Conservation (phyloP, 2,329 filamentous ascomycete species). For the Onygenales sp. region DNA sequence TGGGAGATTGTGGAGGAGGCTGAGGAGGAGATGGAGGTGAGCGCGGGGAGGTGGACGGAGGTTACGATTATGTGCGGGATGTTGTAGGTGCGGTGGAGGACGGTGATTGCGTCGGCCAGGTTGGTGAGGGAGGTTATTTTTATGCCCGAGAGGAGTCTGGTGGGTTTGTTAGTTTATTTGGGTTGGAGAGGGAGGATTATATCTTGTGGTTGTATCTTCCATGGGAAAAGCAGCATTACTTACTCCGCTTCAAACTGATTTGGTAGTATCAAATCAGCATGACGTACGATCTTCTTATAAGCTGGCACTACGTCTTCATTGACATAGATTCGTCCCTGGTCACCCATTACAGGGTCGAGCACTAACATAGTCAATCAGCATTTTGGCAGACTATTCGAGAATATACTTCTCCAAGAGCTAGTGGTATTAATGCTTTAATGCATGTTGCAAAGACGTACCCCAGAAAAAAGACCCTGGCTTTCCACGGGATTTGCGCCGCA, state of each 20-base stretch:
- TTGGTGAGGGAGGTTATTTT: constrained; percentile 67
- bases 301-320: constrained; percentile 83
- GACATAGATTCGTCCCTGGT: constrained; percentile 86
- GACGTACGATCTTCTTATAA: constrained; percentile 67
- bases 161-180: neutral
- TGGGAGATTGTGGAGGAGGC: constrained; percentile 24
- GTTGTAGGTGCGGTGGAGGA: constrained; percentile 64
- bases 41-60: constrained; percentile 61
- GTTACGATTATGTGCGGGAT: constrained; percentile 90
- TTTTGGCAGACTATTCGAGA: neutral
- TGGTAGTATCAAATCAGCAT: constrained; percentile 85
- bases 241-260: constrained; percentile 98
- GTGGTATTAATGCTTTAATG: neutral
- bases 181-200: neutral
- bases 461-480: constrained; percentile 80
- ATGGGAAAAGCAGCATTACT: constrained; percentile 19
- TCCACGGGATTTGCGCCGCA: constrained; percentile 55
- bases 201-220: neutral
- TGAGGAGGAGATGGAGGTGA: constrained; percentile 30
- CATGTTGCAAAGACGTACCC: constrained; percentile 37
- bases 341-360: constrained; percentile 95
- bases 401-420: neutral
- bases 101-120: constrained; percentile 64
- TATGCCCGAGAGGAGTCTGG: constrained; percentile 71
- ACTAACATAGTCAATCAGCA: constrained; percentile 39